Percentiles rank a stretch among this genome's conserved stretches.
phyloP scores from a whole-genome alignment of 306 rosid genomes.

The Acacia acuminata region DNA sequence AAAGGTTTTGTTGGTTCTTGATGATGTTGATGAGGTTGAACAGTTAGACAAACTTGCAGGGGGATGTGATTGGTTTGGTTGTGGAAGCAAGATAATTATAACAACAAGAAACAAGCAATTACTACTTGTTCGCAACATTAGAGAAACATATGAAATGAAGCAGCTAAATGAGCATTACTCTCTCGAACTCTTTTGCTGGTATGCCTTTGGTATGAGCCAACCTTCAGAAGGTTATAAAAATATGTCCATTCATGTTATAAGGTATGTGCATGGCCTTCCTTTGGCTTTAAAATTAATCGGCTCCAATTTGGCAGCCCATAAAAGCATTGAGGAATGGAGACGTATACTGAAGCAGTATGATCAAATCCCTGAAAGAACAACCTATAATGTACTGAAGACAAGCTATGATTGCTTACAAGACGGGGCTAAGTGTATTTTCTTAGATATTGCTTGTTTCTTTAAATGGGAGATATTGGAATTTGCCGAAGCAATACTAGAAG shows the following conservation, averaged over 20 bases:
- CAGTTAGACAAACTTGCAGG: not conserved
- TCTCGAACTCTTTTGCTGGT: not conserved
- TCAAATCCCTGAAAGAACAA: not conserved
- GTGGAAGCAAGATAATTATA: not conserved
- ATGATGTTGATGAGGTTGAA: not conserved
- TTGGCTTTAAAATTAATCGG: too few species aligned
- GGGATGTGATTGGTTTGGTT: not conserved
- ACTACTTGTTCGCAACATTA: not conserved
- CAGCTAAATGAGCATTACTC: not conserved
- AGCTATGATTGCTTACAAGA: not conserved
- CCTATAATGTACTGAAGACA: not conserved
- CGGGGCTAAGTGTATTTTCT: not conserved
- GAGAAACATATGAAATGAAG: not conserved
- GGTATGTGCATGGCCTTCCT: too few species aligned
- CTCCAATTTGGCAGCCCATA: too few species aligned
- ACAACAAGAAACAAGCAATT: not conserved
- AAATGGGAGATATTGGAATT: not conserved
- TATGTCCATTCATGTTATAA: too few species aligned
- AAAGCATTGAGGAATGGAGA: not conserved
- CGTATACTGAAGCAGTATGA: not conserved
- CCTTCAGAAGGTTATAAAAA: too few species aligned
- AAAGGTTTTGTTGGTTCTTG: not conserved
- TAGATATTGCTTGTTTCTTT: conserved; percentile 10
- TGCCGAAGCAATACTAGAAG: too few species aligned
- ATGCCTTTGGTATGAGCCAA: not conserved